These are phyloP conservation scores for Elsinoe batatas DNA, from an alignment of 2,329 filamentous ascomycete species.

Conservation along the genomic window DNA sequence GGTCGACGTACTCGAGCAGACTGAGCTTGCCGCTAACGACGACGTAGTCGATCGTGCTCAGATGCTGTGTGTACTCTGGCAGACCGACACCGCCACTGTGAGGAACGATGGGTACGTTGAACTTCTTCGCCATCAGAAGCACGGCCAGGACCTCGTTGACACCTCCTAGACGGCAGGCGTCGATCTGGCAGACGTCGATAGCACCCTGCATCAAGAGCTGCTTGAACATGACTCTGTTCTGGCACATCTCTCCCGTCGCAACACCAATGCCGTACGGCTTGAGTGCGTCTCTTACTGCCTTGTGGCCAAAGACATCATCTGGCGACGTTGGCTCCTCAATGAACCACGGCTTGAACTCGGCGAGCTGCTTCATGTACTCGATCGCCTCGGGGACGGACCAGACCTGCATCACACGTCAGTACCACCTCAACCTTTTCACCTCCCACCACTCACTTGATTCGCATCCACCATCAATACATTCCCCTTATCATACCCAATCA, in stretches of 20 bases:
- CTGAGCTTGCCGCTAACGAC: constrained; percentile 71
- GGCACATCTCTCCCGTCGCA: constrained; percentile 89
- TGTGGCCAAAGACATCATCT: constrained; percentile 83
- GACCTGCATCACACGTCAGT: constrained; percentile 34
- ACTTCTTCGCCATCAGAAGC: constrained; percentile 72
- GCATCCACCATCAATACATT: constrained; percentile 89
- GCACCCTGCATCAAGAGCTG: constrained; percentile 71
- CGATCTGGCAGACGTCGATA: constrained; percentile 81
- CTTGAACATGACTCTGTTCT: constrained; percentile 91
- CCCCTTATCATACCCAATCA: constrained; percentile 72
- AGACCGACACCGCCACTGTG: constrained; percentile 84
- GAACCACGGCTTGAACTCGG: constrained; percentile 82
- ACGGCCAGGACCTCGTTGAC: constrained; percentile 92
- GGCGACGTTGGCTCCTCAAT: constrained; percentile 90
- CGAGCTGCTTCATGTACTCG: constrained; percentile 71
- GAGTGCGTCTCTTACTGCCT: constrained; percentile 71
- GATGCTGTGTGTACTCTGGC: constrained; percentile 87
- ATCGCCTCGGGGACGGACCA: constrained; percentile 89
- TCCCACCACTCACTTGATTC: constrained; percentile 56
- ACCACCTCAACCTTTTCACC: neutral
- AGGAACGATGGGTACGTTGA: constrained; percentile 71
- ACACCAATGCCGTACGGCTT: constrained; percentile 67
- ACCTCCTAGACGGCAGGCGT: constrained; percentile 80
- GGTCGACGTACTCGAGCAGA: constrained; percentile 84
- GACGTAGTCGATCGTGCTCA: constrained; percentile 88